Evolutionary conservation across 495 filamentous ascomycete species (phyloP), one percentile per base, ranked within the genome.

Genomic region (Acidiella bohemica): DNA sequence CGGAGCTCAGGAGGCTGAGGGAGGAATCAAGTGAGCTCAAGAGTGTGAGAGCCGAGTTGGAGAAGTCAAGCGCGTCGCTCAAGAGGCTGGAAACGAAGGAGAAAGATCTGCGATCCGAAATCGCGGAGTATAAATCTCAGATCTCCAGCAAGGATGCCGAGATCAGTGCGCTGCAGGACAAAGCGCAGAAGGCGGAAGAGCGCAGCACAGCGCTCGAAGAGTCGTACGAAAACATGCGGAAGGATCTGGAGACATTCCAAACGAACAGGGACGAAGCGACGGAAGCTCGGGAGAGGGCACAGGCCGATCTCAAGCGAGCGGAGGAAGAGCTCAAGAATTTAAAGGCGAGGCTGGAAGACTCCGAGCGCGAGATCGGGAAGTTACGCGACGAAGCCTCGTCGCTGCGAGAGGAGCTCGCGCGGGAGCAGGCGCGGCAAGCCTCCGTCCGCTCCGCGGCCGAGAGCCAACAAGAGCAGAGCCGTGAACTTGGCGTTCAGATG

Each of bases 401-500:
- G n/a, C 61, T 90, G 30, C 69, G 74, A 23, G 85, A 95, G 33
- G 88, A 96, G 39, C 70, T 81, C 13, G 75, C 84, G 49, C 64
- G 93, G 23, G 93, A 84, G 65, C 74, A 74, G 0, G 78, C 77
- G n/a, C 86, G 94, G 58, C 80, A 88, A 50, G 72, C 72, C 21
- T 88, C 72, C 50, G 84, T 84, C 0, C 85, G 96, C 59, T 80
- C 74, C 44, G 56, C 93, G 31, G 78, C 95, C 59, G 75, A 75
- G 42, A 92, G 81, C 51, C 86, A 94, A 85, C 82, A 85, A 39
- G 84, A 94, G 52, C 85, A 97, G 59, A 78, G 77, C 2, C 66
- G 78, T 2, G 90, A 97, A 59, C 66, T 96, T 50, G 75, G 76
- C n/a, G 80, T 81, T 61, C 92, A 93, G 60, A 80, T 93, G 70